These are phyloP conservation scores for Fusarium sp. DNA, from an alignment of 2,329 filamentous ascomycete genomes.

Conservation along the genomic window DNA sequence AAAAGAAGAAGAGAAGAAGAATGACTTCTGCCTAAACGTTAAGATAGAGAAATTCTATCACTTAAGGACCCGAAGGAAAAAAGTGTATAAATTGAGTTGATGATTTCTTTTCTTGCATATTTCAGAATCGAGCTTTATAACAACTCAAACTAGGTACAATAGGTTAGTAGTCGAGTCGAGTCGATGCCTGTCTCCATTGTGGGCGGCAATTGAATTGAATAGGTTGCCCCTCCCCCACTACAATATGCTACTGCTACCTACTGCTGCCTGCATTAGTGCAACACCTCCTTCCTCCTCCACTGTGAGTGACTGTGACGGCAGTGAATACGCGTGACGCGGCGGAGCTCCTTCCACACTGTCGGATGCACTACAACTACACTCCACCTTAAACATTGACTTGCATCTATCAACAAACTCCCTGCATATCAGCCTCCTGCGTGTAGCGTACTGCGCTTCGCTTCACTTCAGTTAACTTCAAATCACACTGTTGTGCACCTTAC, in stretches of 20 bases:
- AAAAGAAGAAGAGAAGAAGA: background rate
- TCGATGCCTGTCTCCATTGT: background rate
- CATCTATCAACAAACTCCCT: constrained; percentile 1
- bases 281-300: constrained; percentile 3
- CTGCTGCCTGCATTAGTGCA: constrained; percentile 22
- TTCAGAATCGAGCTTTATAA: no score
- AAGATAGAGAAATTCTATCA: background rate
- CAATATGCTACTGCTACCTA: background rate
- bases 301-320: background rate
- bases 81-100: background rate
- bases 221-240: constrained; percentile 24
- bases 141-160: background rate
- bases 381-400: background rate
- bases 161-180: background rate
- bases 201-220: background rate
- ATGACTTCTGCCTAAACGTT: background rate
- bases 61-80: background rate
- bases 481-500: background rate
- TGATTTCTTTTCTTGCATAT: background rate
- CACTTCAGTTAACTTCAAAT: background rate
- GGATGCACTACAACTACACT: constrained; percentile 8
- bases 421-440: background rate
- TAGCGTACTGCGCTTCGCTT: background rate
- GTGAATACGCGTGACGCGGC: constrained; percentile 38
- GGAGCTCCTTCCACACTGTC: constrained; percentile 31